Percentiles rank a stretch among this genome's conserved stretches.
These are phyloP conservation scores for Nigrospora osmanthi DNA, from an alignment of 2,329 filamentous ascomycete species.

Conservation along the genomic window DNA sequence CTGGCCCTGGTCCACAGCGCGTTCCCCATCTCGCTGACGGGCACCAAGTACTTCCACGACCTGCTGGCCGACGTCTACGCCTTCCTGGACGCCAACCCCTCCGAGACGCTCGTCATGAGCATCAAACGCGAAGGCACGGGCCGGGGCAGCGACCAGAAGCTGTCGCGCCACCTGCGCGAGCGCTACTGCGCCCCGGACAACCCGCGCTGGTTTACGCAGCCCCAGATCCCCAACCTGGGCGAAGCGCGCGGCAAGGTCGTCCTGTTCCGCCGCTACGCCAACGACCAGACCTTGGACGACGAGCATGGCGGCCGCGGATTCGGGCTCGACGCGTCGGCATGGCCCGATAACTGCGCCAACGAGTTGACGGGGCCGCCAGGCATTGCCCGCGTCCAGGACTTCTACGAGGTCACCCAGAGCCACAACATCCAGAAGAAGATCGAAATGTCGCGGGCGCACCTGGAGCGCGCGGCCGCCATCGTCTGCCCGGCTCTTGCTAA, in stretches of 20 bases:
- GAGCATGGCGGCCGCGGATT: constrained; percentile 44
- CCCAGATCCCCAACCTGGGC: constrained; percentile 69
- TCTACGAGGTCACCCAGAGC: constrained; percentile 76
- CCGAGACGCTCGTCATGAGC: constrained; percentile 77
- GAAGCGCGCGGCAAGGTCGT: constrained; percentile 77
- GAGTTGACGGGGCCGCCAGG: constrained; percentile 55
- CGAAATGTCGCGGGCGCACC: constrained; percentile 61
- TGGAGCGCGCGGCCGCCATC: constrained; percentile 60
- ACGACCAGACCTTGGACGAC: constrained; percentile 47
- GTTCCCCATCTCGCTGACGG: constrained; percentile 81
- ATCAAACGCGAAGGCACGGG: constrained; percentile 89
- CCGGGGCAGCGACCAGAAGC: constrained; percentile 68
- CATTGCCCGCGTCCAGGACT: constrained; percentile 82
- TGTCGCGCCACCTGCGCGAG: constrained; percentile 64
- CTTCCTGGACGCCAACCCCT: constrained; percentile 72
- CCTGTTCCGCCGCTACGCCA: constrained; percentile 70
- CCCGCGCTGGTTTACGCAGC: constrained; percentile 68
- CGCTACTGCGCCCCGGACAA: constrained; percentile 55
- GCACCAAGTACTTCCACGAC: constrained; percentile 69
- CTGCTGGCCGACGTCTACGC: constrained; percentile 63
- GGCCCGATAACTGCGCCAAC: constrained; percentile 86
- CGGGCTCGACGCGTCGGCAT: constrained; percentile 56
- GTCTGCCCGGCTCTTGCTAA: constrained; percentile 27
- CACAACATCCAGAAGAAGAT: constrained; percentile 78
- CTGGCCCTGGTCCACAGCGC: constrained; percentile 81